These are phyloP conservation scores for Tanacetum coccineum DNA, from an alignment of 129 eudicot species.

Conservation along the genomic window DNA sequence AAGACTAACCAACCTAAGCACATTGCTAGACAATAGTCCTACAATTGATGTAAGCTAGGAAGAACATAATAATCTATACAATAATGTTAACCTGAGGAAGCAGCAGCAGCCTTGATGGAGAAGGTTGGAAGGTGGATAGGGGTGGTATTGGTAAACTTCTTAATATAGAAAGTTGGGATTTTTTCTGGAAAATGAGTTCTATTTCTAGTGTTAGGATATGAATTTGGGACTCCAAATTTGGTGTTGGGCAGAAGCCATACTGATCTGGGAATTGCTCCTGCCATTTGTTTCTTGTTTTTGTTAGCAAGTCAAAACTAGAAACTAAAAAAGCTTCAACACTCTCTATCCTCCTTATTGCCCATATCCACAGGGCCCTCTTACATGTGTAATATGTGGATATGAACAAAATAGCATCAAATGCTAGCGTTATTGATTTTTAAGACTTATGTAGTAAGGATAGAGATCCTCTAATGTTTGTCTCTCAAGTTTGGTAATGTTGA, in stretches of 20 bases:
- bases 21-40: too few species aligned
- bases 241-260: slow-evolving; percentile 23
- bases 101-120: slow-evolving; percentile 45
- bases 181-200: slow-evolving; percentile 13
- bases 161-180: slow-evolving; percentile 14
- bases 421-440: too few species aligned
- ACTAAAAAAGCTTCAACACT: neutral
- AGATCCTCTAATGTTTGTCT: too few species aligned
- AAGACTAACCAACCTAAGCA: too few species aligned
- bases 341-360: slow-evolving; percentile 9
- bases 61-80: neutral
- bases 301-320: slow-evolving; percentile 2
- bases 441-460: too few species aligned
- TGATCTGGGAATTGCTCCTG: slow-evolving; percentile 32
- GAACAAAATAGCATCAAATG: neutral
- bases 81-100: slow-evolving; percentile 46
- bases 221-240: slow-evolving; percentile 12
- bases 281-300: slow-evolving; percentile 23
- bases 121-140: slow-evolving; percentile 25
- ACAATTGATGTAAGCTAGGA: neutral
- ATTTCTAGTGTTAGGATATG: slow-evolving; percentile 26
- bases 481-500: too few species aligned
- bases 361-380: slow-evolving; percentile 9
- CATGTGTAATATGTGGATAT: slow-evolving; percentile 29
- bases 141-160: slow-evolving; percentile 5